Conservation (phyloP, 106 monocot species). For the Platanthera guangdongensis region DNA sequence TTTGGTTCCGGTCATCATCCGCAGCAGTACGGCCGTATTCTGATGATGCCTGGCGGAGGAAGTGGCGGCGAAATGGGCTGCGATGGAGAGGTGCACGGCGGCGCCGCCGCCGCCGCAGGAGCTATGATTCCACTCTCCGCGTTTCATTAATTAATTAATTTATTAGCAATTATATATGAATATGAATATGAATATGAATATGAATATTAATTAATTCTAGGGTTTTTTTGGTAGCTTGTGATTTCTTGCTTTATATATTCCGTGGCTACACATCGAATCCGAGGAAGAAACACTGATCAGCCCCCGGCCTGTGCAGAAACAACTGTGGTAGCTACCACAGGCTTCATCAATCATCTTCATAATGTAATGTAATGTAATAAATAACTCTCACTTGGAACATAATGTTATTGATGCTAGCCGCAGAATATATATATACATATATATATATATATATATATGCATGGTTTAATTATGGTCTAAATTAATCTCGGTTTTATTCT, state of each 20-base stretch:
- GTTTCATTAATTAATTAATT: conserved; percentile 16
- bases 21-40: background rate
- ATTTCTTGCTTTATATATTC: background rate
- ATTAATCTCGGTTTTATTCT: too few species aligned
- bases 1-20: background rate
- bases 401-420: too few species aligned
- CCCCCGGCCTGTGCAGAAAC: too few species aligned
- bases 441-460: too few species aligned
- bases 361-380: too few species aligned
- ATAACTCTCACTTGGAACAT: too few species aligned
- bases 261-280: background rate
- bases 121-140: conserved; percentile 9
- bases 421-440: too few species aligned
- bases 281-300: background rate
- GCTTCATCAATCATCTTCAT: too few species aligned
- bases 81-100: background rate
- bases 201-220: background rate
- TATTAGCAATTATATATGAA: background rate
- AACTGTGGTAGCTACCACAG: too few species aligned
- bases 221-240: background rate
- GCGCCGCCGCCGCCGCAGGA: background rate
- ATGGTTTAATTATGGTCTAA: too few species aligned
- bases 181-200: background rate
- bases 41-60: conserved; percentile 1
- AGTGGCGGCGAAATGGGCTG: background rate